These are phyloP conservation scores for Eucalyptus tenuipes DNA, from an alignment of 345 rosid genomes.

Conservation along the genomic window DNA sequence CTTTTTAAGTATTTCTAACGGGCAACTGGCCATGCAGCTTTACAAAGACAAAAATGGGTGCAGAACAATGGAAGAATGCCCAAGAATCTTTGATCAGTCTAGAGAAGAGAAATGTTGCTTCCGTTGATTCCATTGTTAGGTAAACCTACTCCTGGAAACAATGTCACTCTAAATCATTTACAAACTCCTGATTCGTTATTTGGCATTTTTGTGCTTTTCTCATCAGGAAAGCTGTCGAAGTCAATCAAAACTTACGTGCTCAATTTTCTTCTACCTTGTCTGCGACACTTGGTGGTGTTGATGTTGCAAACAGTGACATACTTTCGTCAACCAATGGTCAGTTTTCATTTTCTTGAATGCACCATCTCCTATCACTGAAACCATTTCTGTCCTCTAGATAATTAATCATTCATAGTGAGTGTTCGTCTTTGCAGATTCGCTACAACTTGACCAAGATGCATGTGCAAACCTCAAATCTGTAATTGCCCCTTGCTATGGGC, in stretches of 20 bases:
- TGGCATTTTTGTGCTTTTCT: neutral
- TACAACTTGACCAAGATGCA: constrained; percentile 86
- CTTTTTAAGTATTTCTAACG: neutral
- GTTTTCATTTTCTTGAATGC: constrained; percentile 15
- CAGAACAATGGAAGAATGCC: constrained; percentile 80
- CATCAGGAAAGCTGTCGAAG: constrained; percentile 70
- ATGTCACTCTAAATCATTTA: neutral
- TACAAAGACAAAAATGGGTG: constrained; percentile 65
- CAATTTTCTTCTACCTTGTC: constrained; percentile 74
- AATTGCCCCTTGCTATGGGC: constrained; percentile 70
- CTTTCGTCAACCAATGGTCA: constrained; percentile 68
- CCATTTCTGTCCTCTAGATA: neutral
- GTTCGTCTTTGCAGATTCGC: constrained; percentile 43
- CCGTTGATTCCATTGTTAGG: constrained; percentile 85
- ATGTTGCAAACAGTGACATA: constrained; percentile 45
- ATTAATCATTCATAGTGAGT: neutral
- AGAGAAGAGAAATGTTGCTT: constrained; percentile 73
- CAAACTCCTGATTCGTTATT: neutral
- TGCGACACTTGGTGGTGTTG: constrained; percentile 50
- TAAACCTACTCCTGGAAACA: constrained; percentile 10
- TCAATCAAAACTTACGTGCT: constrained; percentile 47
- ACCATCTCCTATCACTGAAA: neutral
- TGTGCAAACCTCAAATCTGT: constrained; percentile 73
- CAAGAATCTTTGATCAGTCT: constrained; percentile 73
- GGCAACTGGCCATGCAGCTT: constrained; percentile 24